Percentiles rank a stretch among this genome's conserved stretches.
phyloP scores from a whole-genome alignment of 257 asterid species.

The Solanum rostratum region DNA sequence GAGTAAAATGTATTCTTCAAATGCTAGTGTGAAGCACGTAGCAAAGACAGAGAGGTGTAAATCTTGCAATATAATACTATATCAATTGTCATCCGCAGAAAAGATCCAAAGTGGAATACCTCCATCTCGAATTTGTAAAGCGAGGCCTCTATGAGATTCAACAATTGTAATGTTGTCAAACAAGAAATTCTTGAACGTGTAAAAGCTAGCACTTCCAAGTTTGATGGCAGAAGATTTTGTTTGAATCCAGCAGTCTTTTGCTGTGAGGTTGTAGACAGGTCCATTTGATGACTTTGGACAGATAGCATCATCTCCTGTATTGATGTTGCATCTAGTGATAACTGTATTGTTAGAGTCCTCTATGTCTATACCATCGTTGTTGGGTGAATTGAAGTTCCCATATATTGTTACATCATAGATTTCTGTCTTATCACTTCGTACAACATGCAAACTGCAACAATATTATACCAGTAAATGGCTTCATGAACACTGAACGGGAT shows the following conservation, averaged over 20 bases:
- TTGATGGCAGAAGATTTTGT: slow-evolving; percentile 91
- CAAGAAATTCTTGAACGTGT: slow-evolving; percentile 39
- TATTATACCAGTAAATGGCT: background rate
- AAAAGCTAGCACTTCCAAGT: slow-evolving; percentile 67
- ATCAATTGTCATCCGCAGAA: background rate
- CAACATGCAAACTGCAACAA: slow-evolving; percentile 72
- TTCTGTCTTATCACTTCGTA: slow-evolving; percentile 51
- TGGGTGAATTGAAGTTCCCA: slow-evolving; percentile 85
- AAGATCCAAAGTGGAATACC: slow-evolving; percentile 25
- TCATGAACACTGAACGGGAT: background rate
- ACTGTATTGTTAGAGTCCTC: slow-evolving; percentile 84
- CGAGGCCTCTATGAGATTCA: slow-evolving; percentile 86
- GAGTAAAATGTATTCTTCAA: background rate
- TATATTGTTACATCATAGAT: slow-evolving; percentile 51
- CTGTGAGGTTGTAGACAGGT: slow-evolving; percentile 68
- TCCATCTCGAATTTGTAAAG: slow-evolving; percentile 86
- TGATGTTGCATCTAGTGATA: slow-evolving; percentile 55
- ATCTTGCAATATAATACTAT: background rate
- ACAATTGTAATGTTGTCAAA: slow-evolving; percentile 70
- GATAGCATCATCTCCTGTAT: slow-evolving; percentile 97
- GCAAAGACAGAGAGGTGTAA: background rate
- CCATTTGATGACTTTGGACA: slow-evolving; percentile 73
- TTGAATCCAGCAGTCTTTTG: slow-evolving; percentile 65
- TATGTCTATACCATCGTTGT: slow-evolving; percentile 86
- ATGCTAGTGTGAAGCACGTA: background rate